Evolutionary conservation across 2,329 filamentous ascomycete species (phyloP).

Genomic region (Bipolaris bicolor): DNA sequence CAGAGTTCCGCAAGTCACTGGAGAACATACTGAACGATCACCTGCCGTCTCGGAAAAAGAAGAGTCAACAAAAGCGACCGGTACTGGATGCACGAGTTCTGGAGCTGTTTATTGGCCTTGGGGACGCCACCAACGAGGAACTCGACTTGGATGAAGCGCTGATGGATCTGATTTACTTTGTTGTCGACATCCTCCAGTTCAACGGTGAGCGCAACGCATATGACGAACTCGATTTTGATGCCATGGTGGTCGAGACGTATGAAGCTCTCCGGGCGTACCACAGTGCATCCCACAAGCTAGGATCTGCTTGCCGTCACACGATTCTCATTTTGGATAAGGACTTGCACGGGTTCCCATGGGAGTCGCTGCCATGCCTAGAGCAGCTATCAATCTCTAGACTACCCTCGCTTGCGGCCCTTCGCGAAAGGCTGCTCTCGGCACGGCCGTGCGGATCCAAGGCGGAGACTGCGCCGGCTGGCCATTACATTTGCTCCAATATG

Average conservation of each 20-base stretch:
- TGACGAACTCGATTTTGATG: constrained; percentile 95
- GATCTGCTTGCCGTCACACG: constrained; percentile 65
- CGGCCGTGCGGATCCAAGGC: constrained; percentile 31
- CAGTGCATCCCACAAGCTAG: constrained; percentile 51
- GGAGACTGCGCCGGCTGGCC: constrained; percentile 36
- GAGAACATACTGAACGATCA: constrained; percentile 80
- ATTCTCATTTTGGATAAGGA: constrained; percentile 91
- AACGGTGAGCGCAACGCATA: constrained; percentile 96
- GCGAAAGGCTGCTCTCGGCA: constrained; percentile 71
- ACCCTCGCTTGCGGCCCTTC: constrained; percentile 82
- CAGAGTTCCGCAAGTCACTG: constrained; percentile 78
- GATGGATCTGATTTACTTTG: constrained; percentile 93
- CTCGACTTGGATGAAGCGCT: constrained; percentile 84
- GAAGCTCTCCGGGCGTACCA: constrained; percentile 86
- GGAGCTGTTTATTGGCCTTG: constrained; percentile 86
- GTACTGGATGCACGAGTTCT: constrained; percentile 71
- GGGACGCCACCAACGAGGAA: constrained; percentile 70
- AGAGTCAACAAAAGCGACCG: constrained; percentile 56
- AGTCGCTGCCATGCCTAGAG: constrained; percentile 86
- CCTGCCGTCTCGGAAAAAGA: constrained; percentile 79
- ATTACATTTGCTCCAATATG: constrained; percentile 58
- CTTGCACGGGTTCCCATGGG: constrained; percentile 92
- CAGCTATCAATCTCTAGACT: constrained; percentile 82
- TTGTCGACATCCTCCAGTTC: constrained; percentile 95
- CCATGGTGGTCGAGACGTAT: constrained; percentile 84